Evolutionary conservation across 1,284 basidiomycete genomes (phyloP).

Genomic region (Trichosporon sp.): DNA sequence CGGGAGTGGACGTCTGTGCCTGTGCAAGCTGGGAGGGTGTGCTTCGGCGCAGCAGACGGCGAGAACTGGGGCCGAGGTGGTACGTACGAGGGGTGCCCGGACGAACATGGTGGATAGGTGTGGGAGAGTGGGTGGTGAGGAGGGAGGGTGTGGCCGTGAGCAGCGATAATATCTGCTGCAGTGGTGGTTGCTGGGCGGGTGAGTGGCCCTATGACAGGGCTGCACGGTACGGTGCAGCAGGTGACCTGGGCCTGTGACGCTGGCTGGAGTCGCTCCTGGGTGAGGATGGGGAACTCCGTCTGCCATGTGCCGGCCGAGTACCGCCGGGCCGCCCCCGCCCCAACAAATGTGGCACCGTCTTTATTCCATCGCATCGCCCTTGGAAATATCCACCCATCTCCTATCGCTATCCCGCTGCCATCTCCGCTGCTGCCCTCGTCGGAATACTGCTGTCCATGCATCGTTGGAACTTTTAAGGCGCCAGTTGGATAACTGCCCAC

Average conservation of each 20-base stretch:
- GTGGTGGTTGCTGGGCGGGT: not conserved
- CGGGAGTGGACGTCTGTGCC: not conserved
- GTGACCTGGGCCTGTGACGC: not conserved
- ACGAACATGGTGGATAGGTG: constrained; percentile 25
- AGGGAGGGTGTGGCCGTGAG: not conserved
- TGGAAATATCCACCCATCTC: not conserved
- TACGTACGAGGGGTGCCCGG: constrained; percentile 34
- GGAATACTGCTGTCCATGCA: not conserved
- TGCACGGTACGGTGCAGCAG: not conserved
- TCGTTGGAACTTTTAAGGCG: not conserved
- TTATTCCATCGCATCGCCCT: not conserved
- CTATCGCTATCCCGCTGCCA: not conserved
- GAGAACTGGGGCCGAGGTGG: not conserved
- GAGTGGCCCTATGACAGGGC: not conserved
- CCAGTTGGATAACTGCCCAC: not conserved
- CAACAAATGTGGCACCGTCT: constrained; percentile 11
- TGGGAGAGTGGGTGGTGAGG: constrained; percentile 2
- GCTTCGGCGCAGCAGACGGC: not conserved
- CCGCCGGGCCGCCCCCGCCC: constrained; percentile 10
- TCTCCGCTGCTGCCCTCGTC: not conserved
- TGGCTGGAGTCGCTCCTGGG: not conserved
- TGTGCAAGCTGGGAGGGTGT: not conserved
- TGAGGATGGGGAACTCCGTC: constrained; percentile 1
- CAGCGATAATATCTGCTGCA: not conserved
- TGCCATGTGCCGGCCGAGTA: constrained; percentile 13